Evolutionary conservation across 805 yeast genomes (phyloP).

Genomic region (Myxozyma monticola): DNA sequence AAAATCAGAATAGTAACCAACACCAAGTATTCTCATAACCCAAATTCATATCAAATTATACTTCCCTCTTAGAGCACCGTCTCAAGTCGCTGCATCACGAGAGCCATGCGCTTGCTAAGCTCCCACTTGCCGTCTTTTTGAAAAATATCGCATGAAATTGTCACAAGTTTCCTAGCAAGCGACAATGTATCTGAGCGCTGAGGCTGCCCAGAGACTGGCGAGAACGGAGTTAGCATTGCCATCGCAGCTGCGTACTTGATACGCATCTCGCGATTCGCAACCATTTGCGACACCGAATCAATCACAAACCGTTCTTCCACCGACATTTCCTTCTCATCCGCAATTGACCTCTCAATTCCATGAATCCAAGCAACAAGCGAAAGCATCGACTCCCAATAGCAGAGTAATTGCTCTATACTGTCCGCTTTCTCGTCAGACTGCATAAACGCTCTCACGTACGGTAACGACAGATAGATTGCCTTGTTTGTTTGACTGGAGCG

Average conservation of each 20-base stretch:
- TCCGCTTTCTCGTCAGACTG: constrained; percentile 3
- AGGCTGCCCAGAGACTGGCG: constrained; percentile 1
- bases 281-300: constrained; percentile 6
- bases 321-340: constrained; percentile 5
- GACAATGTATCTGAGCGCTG: too few species aligned
- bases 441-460: constrained; percentile 7
- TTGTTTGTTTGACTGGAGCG: constrained; percentile 3
- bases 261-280: neutral
- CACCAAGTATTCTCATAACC: too few species aligned
- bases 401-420: constrained; percentile 10
- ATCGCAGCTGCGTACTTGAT: neutral
- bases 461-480: constrained; percentile 7
- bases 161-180: too few species aligned
- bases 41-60: neutral
- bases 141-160: constrained; percentile 3
- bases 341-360: constrained; percentile 3
- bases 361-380: constrained; percentile 9
- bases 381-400: constrained; percentile 10
- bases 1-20: neutral
- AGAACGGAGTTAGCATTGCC: neutral
- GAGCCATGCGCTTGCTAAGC: constrained; percentile 6
- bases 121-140: constrained; percentile 9
- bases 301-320: constrained; percentile 10
- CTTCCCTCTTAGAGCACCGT: neutral
- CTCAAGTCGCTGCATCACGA: constrained; percentile 7